Evolutionary conservation across 176 grass and related monocot species (phyloP).

Genomic region (Musa itinerans): DNA sequence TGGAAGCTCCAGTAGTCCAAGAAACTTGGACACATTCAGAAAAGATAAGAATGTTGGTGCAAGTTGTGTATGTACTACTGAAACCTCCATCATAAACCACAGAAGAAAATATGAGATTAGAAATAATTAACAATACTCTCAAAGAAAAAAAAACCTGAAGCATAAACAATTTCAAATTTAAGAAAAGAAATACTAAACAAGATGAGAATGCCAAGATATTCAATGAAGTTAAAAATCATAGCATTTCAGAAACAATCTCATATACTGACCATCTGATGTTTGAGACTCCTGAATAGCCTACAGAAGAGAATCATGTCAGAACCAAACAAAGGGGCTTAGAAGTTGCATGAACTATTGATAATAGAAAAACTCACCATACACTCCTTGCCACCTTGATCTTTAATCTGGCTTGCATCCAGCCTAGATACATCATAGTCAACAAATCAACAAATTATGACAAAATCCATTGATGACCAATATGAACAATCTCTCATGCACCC

Average conservation of each 20-base stretch:
- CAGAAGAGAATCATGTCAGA: constrained; percentile 5
- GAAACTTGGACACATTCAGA: too few relatives aligned
- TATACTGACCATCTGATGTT: constrained; percentile 6
- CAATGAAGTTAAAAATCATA: not conserved
- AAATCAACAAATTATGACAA: not conserved
- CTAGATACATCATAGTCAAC: not conserved
- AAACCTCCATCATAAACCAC: not conserved
- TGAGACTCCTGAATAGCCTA: constrained; percentile 10
- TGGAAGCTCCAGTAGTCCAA: too few relatives aligned
- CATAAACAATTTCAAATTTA: not conserved
- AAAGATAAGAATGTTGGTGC: not conserved
- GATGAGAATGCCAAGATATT: not conserved
- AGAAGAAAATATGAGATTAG: not conserved
- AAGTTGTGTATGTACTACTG: not conserved
- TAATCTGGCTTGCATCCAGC: not conserved
- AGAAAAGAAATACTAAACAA: not conserved
- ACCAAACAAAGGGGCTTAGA: not conserved
- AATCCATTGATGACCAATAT: not conserved
- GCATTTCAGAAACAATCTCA: not conserved
- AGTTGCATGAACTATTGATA: not conserved
- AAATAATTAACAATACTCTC: not conserved
- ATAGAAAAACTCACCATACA: not conserved
- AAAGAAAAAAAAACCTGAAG: not conserved
- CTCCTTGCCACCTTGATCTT: not conserved
- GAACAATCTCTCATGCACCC: not conserved